A percentile compares a stretch with the other conserved stretches of the same genome.
Evolutionary conservation across 345 rosid genomes (phyloP).

Genomic region (Hypericum androsaemum): DNA sequence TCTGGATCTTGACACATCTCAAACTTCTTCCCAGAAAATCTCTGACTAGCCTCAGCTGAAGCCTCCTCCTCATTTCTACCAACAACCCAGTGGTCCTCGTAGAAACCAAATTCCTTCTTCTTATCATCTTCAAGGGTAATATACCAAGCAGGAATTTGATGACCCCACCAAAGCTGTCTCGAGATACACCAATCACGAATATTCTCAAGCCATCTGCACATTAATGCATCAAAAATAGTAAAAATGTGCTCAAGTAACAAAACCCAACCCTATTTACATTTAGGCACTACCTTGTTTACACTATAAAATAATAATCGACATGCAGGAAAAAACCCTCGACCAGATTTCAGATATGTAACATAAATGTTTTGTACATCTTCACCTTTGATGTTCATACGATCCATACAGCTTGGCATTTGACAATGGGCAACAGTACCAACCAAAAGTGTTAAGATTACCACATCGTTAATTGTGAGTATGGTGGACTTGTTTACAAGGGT

Average conservation of each 20-base stretch:
- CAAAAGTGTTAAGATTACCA: no score
- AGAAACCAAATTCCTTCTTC: slow-evolving; percentile 61
- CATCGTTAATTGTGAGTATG: no score
- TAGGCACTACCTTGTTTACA: no score
- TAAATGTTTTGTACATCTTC: no score
- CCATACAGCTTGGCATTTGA: no score
- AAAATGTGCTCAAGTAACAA: background rate
- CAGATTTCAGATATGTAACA: no score
- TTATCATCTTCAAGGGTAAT: slow-evolving; percentile 66
- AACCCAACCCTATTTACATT: background rate
- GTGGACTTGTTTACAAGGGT: no score
- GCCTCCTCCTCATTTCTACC: slow-evolving; percentile 72
- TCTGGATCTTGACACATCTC: slow-evolving; percentile 78
- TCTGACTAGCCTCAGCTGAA: slow-evolving; percentile 38
- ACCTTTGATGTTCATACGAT: no score
- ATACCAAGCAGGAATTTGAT: slow-evolving; percentile 92
- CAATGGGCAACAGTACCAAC: no score
- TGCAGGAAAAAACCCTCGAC: no score
- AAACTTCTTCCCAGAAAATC: slow-evolving; percentile 63
- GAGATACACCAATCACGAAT: slow-evolving; percentile 95
- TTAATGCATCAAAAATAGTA: no score
- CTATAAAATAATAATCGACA: no score
- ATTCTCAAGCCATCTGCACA: slow-evolving; percentile 87
- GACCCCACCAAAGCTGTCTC: slow-evolving; percentile 99
- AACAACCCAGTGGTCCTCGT: slow-evolving; percentile 82